phyloP scores from a whole-genome alignment of 73 alveolate species.

The Paraurostyla sp. region DNA sequence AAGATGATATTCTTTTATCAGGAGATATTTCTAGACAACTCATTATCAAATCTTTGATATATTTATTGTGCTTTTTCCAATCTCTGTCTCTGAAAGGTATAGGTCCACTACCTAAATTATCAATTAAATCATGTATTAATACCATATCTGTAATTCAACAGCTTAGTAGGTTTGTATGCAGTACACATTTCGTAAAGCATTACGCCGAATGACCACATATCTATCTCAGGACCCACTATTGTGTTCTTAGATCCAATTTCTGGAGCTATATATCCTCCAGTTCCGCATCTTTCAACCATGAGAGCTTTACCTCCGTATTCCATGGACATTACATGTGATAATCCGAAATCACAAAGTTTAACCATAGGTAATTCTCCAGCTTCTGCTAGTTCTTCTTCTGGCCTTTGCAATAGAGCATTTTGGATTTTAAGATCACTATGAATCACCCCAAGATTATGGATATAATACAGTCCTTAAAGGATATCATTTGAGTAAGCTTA shows the following conservation, averaged over 20 bases:
- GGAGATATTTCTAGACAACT: conserved; percentile 71
- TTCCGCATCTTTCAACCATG: conserved; percentile 81
- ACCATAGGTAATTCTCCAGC: conserved; percentile 78
- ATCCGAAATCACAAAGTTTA: conserved; percentile 90
- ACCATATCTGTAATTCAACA: conserved; percentile 57
- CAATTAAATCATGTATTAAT: background rate
- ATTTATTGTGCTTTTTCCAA: conserved; percentile 74
- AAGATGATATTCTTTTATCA: conserved; percentile 58
- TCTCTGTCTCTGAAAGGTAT: conserved; percentile 81
- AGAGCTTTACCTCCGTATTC: conserved; percentile 69
- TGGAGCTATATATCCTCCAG: conserved; percentile 83
- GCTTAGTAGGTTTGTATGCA: conserved; percentile 78
- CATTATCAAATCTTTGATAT: conserved; percentile 56
- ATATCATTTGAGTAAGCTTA: conserved; percentile 41
- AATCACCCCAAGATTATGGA: conserved; percentile 79
- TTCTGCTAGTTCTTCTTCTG: conserved; percentile 76
- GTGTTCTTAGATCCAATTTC: conserved; percentile 46
- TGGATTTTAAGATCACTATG: conserved; percentile 87
- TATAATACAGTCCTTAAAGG: conserved; percentile 73
- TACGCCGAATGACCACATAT: conserved; percentile 71
- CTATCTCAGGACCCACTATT: conserved; percentile 55
- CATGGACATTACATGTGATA: conserved; percentile 69
- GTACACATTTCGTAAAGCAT: conserved; percentile 67
- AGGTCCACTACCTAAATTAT: conserved; percentile 70
- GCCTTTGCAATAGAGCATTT: conserved; percentile 72